Percentiles rank a stretch among this genome's conserved stretches.
phyloP scores from a whole-genome alignment of 345 rosid genomes.

The Salix suchowensis region DNA sequence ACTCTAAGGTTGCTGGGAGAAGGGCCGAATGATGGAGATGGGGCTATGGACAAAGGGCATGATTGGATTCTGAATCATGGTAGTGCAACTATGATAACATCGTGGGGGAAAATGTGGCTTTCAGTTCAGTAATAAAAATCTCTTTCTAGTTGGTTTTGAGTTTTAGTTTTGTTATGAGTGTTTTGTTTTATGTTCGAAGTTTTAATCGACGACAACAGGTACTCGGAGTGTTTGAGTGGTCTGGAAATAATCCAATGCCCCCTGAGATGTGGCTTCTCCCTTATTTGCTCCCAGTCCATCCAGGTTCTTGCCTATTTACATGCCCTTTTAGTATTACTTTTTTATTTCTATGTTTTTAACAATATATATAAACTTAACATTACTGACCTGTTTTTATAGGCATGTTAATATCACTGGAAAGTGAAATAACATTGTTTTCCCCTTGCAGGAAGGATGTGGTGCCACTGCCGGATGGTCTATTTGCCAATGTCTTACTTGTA shows the following conservation, averaged over 20 bases:
- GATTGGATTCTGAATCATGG: conserved; percentile 88
- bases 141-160: background rate
- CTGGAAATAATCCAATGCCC: conserved; percentile 94
- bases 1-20: conserved; percentile 92
- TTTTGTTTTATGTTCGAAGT: conserved; percentile 14
- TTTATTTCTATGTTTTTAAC: background rate
- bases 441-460: conserved; percentile 95
- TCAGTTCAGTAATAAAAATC: conserved; percentile 55
- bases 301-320: conserved; percentile 50
- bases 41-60: conserved; percentile 74
- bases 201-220: conserved; percentile 48
- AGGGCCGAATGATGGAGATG: conserved; percentile 81
- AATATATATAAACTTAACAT: background rate
- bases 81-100: conserved; percentile 82
- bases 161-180: conserved; percentile 7
- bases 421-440: background rate
- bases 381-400: background rate
- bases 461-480: conserved; percentile 99
- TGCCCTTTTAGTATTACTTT: background rate
- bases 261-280: conserved; percentile 99
- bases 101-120: conserved; percentile 99
- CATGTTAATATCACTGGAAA: background rate
- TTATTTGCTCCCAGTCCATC: conserved; percentile 74
- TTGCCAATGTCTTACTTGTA: conserved; percentile 93
- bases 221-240: conserved; percentile 93